These are phyloP conservation scores for Geranium rotundifolium DNA, from an alignment of 345 rosid genomes.

Conservation along the genomic window DNA sequence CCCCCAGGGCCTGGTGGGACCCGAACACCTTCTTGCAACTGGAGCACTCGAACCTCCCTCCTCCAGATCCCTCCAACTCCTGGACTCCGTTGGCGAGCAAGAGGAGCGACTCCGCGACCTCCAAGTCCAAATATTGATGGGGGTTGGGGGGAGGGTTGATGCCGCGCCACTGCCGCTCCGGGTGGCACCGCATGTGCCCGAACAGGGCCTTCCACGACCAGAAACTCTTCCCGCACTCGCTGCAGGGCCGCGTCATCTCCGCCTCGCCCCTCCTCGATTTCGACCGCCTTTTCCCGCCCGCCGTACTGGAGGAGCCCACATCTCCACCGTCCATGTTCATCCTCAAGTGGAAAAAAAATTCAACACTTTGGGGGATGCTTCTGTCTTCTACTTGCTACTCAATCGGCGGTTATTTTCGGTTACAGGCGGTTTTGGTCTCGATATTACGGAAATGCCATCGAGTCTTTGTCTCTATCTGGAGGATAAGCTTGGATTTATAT, in stretches of 20 bases:
- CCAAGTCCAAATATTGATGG: not conserved
- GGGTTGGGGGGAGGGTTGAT: constrained; percentile 54
- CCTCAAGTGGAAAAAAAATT: not conserved
- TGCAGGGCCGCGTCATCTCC: constrained; percentile 70
- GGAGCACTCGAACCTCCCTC: constrained; percentile 46
- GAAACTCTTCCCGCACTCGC: constrained; percentile 82
- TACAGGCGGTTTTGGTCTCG: not conserved
- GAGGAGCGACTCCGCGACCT: constrained; percentile 58
- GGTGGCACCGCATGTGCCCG: constrained; percentile 96
- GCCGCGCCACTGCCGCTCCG: constrained; percentile 79
- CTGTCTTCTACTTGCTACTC: not conserved
- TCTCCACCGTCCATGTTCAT: not conserved
- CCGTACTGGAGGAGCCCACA: no score
- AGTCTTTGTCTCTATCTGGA: not conserved
- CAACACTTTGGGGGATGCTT: not conserved
- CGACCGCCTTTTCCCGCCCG: constrained; percentile 1
- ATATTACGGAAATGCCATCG: not conserved
- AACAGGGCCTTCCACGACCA: constrained; percentile 90
- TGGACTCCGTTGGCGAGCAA: constrained; percentile 27
- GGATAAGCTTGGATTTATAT: no score
- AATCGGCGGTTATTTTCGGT: not conserved
- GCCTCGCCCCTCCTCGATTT: constrained; percentile 27
- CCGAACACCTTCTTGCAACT: constrained; percentile 80
- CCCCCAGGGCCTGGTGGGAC: constrained; percentile 83
- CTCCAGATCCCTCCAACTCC: not conserved